phyloP scores from a whole-genome alignment of 305 asterid species.

The Rubia occidens region DNA sequence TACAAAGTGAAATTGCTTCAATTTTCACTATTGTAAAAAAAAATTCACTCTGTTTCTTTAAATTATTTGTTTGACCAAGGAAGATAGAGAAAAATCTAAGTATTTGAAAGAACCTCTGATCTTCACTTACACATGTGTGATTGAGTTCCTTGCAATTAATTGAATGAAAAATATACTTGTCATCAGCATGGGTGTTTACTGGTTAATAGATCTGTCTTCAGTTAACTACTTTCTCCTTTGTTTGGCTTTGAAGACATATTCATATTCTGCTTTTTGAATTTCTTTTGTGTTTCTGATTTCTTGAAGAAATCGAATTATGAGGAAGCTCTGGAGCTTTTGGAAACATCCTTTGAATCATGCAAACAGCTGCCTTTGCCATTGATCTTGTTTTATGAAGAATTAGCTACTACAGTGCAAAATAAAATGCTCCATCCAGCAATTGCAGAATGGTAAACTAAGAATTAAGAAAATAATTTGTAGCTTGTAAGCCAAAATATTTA shows the following conservation, averaged over 20 bases:
- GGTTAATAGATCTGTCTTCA: not conserved
- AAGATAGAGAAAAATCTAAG: not conserved
- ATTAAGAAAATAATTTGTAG: not conserved
- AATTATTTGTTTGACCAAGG: not conserved
- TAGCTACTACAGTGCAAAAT: conserved; percentile 45
- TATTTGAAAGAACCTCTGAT: not conserved
- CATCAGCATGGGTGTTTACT: not conserved
- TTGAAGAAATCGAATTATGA: conserved; percentile 57
- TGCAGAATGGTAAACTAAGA: conserved; percentile 53
- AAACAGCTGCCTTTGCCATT: conserved; percentile 58
- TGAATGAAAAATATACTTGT: not conserved
- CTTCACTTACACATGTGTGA: not conserved
- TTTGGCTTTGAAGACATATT: conserved; percentile 13
- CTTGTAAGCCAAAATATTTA: not conserved
- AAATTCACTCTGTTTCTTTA: not conserved
- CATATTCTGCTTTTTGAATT: not conserved
- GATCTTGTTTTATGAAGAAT: conserved; percentile 71
- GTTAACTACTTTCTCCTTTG: not conserved
- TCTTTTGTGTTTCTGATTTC: conserved; percentile 7
- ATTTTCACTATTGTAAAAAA: not conserved
- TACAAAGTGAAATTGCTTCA: not conserved
- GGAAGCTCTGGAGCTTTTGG: conserved; percentile 82
- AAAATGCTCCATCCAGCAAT: conserved; percentile 61
- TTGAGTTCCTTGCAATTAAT: not conserved
- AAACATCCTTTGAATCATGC: conserved; percentile 64